These are phyloP conservation scores for Stephanodiscus triporus DNA, from an alignment of 108 stramenopile genomes.

Conservation along the genomic window DNA sequence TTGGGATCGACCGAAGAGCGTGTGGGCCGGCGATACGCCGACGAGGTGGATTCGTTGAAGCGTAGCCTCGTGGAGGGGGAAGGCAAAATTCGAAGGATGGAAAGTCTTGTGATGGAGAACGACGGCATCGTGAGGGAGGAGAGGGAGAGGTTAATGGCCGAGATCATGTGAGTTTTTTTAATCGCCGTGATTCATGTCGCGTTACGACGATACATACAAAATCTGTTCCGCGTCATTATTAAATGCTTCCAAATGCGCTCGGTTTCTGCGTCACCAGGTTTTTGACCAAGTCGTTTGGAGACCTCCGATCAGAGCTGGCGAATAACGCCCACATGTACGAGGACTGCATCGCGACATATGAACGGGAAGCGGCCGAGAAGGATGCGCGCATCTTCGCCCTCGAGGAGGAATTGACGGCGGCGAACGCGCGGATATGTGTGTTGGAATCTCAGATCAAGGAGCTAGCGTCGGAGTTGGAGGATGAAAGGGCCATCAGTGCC, in stretches of 20 bases:
- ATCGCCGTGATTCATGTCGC: background rate
- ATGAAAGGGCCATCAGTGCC: conserved; percentile 23
- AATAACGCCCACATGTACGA: conserved; percentile 21
- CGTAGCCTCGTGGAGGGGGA: conserved; percentile 33
- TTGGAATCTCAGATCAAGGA: conserved; percentile 39
- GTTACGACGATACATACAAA: background rate
- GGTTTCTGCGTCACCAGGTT: conserved; percentile 10
- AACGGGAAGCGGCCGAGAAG: conserved; percentile 36
- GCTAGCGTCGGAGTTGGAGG: conserved; percentile 22
- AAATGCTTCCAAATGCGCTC: background rate
- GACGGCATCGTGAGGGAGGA: conserved; percentile 29
- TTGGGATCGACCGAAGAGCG: conserved; percentile 16
- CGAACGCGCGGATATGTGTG: conserved; percentile 10
- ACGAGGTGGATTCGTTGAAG: conserved; percentile 31
- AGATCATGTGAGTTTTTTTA: conserved; percentile 34
- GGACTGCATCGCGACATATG: conserved; percentile 20
- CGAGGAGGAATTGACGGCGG: conserved; percentile 14
- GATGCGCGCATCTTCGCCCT: conserved; percentile 22
- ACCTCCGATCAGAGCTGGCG: conserved; percentile 20
- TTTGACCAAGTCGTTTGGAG: conserved; percentile 29
- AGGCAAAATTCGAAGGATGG: conserved; percentile 19
- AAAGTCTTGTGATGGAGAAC: conserved; percentile 10
- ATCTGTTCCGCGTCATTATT: background rate
- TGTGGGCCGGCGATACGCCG: conserved; percentile 2
- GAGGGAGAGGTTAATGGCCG: conserved; percentile 23